These are phyloP conservation scores for Aspergillus sp. DNA, from an alignment of 2,329 filamentous ascomycete genomes.

Conservation along the genomic window DNA sequence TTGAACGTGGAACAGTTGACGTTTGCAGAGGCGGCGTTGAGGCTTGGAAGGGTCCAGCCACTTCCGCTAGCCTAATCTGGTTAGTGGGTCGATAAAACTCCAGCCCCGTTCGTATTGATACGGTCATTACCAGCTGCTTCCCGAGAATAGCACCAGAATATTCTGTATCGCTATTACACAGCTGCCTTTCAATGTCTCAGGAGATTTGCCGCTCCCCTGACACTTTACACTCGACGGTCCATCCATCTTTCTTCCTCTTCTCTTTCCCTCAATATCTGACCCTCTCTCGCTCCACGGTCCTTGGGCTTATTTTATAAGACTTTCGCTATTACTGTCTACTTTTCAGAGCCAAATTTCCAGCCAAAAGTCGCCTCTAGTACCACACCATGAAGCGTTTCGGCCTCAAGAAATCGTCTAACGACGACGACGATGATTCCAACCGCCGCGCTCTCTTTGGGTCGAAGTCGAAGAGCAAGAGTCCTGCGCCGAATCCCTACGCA, in stretches of 20 bases:
- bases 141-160: neutral
- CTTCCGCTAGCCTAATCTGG: constrained; percentile 15
- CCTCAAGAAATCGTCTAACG: constrained; percentile 53
- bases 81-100: constrained; percentile 16
- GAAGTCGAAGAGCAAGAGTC: constrained; percentile 55
- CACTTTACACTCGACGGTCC: constrained; percentile 10
- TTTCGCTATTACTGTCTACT: neutral
- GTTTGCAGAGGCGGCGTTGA: constrained; percentile 10
- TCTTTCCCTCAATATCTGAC: constrained; percentile 2
- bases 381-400: constrained; percentile 33
- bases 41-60: constrained; percentile 18
- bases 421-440: constrained; percentile 52
- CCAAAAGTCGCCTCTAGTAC: neutral
- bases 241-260: constrained; percentile 8
- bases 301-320: constrained; percentile 9
- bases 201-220: constrained; percentile 28
- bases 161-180: constrained; percentile 1
- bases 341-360: neutral
- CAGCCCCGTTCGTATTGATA: constrained; percentile 12
- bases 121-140: constrained; percentile 1
- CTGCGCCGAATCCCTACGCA: constrained; percentile 59
- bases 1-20: constrained; percentile 4
- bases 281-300: neutral
- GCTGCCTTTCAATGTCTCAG: constrained; percentile 8
- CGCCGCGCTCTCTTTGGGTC: constrained; percentile 61